These are phyloP conservation scores for Exophiala calicioides DNA, from an alignment of 2,329 filamentous ascomycete genomes.

Conservation along the genomic window DNA sequence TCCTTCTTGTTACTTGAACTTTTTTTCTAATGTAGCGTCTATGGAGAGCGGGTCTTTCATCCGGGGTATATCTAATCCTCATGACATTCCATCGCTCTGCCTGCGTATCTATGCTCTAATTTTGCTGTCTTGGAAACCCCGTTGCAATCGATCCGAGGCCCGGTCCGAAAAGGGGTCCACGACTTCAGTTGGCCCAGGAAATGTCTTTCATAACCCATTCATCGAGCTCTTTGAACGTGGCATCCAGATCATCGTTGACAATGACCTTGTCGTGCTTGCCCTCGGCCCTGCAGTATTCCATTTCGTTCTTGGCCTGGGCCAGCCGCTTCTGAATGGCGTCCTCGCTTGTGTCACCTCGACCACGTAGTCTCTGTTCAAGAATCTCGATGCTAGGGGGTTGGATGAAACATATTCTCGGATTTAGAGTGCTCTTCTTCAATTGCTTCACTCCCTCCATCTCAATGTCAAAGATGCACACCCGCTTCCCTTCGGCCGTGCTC, in stretches of 20 bases:
- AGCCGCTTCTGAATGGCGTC: slow-evolving; percentile 69
- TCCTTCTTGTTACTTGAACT: slow-evolving; percentile 16
- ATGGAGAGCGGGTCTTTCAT: slow-evolving; percentile 31
- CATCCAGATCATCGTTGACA: slow-evolving; percentile 66
- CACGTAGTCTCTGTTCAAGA: slow-evolving; percentile 72
- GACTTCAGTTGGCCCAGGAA: not conserved
- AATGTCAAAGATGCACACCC: slow-evolving; percentile 84
- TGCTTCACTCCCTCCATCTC: slow-evolving; percentile 98
- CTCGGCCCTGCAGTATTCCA: slow-evolving; percentile 69
- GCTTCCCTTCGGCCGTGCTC: slow-evolving; percentile 56
- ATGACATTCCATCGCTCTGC: slow-evolving; percentile 14
- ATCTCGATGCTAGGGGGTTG: slow-evolving; percentile 74
- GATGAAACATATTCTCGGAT: slow-evolving; percentile 81
- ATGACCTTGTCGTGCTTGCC: slow-evolving; percentile 67
- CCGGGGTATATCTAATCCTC: slow-evolving; percentile 25
- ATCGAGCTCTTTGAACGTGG: slow-evolving; percentile 56
- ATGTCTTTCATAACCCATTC: slow-evolving; percentile 49
- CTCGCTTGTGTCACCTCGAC: slow-evolving; percentile 76
- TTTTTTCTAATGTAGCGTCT: slow-evolving; percentile 29
- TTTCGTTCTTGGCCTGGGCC: slow-evolving; percentile 69
- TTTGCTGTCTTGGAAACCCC: slow-evolving; percentile 1
- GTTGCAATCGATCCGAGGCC: not conserved
- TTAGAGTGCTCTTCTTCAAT: slow-evolving; percentile 73
- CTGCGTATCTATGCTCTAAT: not conserved
- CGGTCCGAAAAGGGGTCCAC: not conserved